A percentile compares a stretch with the other conserved stretches of the same genome.
Conservation (phyloP, 805 yeast genomes). For the Metschnikowia vanudenii region DNA sequence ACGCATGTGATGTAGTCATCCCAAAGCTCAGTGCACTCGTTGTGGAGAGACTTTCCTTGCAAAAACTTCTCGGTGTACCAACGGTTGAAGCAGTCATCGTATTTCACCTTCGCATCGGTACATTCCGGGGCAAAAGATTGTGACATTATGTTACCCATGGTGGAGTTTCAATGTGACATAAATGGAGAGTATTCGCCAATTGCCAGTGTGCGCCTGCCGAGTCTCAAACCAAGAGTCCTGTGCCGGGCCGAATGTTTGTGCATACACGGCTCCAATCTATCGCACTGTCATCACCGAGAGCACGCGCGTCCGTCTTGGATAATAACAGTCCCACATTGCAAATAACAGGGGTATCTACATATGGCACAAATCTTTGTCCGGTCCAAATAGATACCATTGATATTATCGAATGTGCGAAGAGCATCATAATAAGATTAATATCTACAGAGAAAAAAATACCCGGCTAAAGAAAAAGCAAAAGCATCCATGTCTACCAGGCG, state of each 20-base stretch:
- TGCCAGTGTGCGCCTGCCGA: background rate
- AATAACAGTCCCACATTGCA: background rate
- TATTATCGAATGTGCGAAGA: too few relatives aligned
- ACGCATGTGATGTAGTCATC: slow-evolving; percentile 85
- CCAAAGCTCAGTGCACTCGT: slow-evolving; percentile 93
- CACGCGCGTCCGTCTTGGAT: background rate
- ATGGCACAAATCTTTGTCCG: too few relatives aligned
- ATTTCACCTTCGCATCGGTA: slow-evolving; percentile 76
- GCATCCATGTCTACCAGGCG: slow-evolving; percentile 12
- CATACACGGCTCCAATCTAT: background rate
- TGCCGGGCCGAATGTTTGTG: background rate
- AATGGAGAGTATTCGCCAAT: background rate
- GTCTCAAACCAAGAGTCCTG: background rate
- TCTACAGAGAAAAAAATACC: too few relatives aligned
- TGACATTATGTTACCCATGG: slow-evolving; percentile 50
- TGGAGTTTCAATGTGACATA: background rate
- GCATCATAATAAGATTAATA: too few relatives aligned
- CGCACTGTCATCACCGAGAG: background rate
- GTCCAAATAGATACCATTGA: too few relatives aligned
- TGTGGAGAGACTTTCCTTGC: slow-evolving; percentile 52
- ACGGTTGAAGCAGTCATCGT: slow-evolving; percentile 89
- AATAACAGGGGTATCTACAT: too few relatives aligned
- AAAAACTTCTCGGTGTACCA: slow-evolving; percentile 90
- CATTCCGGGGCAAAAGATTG: slow-evolving; percentile 95
- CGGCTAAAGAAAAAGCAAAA: background rate